These are phyloP conservation scores for Bassia scoparia DNA, from an alignment of 148 eudicot genomes.

Conservation along the genomic window DNA sequence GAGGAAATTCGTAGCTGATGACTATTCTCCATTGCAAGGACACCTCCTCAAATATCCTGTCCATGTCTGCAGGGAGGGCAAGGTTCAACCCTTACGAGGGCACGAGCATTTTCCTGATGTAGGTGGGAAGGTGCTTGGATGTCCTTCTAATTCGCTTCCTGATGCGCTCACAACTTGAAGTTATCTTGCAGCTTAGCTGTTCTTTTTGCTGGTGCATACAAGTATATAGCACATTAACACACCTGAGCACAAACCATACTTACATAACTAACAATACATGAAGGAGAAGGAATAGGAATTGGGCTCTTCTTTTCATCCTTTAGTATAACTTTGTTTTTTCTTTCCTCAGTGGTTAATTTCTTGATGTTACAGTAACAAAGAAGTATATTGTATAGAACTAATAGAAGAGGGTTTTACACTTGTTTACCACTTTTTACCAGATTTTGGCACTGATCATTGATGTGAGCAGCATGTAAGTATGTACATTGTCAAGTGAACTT, in stretches of 20 bases:
- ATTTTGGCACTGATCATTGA: not conserved
- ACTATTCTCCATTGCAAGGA: slow-evolving; percentile 40
- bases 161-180: slow-evolving; percentile 39
- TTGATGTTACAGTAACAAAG: slow-evolving; percentile 15
- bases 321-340: not conserved
- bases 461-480: too few relatives aligned
- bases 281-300: not conserved
- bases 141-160: slow-evolving; percentile 42
- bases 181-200: not conserved
- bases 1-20: slow-evolving; percentile 38
- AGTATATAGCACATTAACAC: too few relatives aligned
- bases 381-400: slow-evolving; percentile 21
- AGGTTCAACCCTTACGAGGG: slow-evolving; percentile 34
- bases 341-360: not conserved
- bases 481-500: too few relatives aligned
- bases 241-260: not conserved
- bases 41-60: slow-evolving; percentile 53
- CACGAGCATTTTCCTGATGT: slow-evolving; percentile 49
- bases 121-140: slow-evolving; percentile 57
- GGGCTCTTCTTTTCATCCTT: not conserved
- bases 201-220: not conserved
- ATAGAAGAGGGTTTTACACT: not conserved
- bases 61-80: slow-evolving; percentile 33
- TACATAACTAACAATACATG: slow-evolving; percentile 8
- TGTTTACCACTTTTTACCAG: not conserved